Evolutionary conservation across 768 basidiomycete species (phyloP), one percentile per base, ranked within the genome.

Genomic region (Auriscalpium vulgare): DNA sequence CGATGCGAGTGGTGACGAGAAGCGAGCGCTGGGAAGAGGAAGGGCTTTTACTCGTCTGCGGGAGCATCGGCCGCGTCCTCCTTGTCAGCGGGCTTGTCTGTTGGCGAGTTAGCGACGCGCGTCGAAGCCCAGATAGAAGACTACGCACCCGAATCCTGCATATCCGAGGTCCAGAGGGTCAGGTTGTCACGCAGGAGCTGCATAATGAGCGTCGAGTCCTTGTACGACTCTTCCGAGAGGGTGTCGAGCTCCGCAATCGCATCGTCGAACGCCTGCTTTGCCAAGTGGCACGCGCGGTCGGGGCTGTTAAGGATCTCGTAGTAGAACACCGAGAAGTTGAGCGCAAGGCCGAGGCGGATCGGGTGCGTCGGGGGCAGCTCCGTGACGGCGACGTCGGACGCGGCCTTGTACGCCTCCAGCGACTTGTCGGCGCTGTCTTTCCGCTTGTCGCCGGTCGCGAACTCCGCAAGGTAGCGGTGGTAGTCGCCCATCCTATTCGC

Each of bases 281-380:
- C 95, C 63, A 97, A 88, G 70, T 95, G 91, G 79, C 95, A 97
- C 51, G 95, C 95, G 73, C 93, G 91, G 75, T 97, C 95, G 64
- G 95, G 94, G 74, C 88, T 90, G 84, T 97, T 97, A 73, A 97
- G 86, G 71, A 97, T 97, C 75, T 97, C 95, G 78, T 97, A 97
- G 83, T 97, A 97, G 83, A 98, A 97, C 50, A 98, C 95, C 53
- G 93, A 97, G 84, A 97, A 97, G 84, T 98, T 98, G 69, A 98
- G 82, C 47, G 95, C 95, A 54, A 98, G 89, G 74, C 95, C 95
- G 61, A 98, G 91, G 68, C 95, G 94, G 75, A 97, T 97, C 61
- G 94, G 95, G 77, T 97, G 95, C 69, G 94, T 97, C 35, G 91
- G 89, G 23, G 88, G 92, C 46, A 98, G 88, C 75, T 97, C 92